Conservation (phyloP, 192 early-diverging fungal genomes). For the Mortierella hygrophila region DNA sequence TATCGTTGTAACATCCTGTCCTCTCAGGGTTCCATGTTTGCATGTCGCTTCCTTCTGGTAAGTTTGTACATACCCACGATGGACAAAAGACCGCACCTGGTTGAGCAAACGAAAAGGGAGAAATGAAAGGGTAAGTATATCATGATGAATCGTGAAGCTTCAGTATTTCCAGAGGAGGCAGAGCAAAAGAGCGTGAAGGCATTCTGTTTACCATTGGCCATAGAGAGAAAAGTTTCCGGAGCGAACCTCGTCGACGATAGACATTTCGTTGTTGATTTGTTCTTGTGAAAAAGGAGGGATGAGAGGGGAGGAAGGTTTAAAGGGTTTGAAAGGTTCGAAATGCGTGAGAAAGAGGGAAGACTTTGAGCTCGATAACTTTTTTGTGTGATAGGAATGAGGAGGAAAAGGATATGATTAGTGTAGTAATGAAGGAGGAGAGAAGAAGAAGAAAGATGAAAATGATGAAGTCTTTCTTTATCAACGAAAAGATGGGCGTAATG, state of each 20-base stretch:
- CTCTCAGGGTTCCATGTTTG: background rate
- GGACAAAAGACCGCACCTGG: constrained; percentile 59
- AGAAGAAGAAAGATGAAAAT: background rate
- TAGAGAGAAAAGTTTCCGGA: constrained; percentile 64
- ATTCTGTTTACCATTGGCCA: constrained; percentile 58
- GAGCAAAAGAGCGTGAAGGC: background rate
- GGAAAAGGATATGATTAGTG: background rate
- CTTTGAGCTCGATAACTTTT: background rate
- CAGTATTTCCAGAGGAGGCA: background rate
- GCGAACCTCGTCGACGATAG: constrained; percentile 57
- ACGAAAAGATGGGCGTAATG: background rate
- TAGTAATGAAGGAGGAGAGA: background rate
- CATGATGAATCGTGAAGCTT: background rate
- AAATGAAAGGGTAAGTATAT: background rate
- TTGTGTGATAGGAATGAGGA: background rate
- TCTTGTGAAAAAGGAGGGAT: constrained; percentile 1
- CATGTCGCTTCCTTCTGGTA: background rate
- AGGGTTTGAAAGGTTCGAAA: background rate
- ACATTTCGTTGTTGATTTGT: constrained; percentile 34
- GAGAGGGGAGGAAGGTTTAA: background rate
- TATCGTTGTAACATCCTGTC: background rate
- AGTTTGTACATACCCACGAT: constrained; percentile 55
- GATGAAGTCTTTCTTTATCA: background rate
- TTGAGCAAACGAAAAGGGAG: background rate
- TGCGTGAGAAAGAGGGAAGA: background rate